Percentiles rank a stretch among this genome's conserved stretches.
These are phyloP conservation scores for Chrysoporthe austroafricana DNA, from an alignment of 2,329 filamentous ascomycete genomes.

Conservation along the genomic window DNA sequence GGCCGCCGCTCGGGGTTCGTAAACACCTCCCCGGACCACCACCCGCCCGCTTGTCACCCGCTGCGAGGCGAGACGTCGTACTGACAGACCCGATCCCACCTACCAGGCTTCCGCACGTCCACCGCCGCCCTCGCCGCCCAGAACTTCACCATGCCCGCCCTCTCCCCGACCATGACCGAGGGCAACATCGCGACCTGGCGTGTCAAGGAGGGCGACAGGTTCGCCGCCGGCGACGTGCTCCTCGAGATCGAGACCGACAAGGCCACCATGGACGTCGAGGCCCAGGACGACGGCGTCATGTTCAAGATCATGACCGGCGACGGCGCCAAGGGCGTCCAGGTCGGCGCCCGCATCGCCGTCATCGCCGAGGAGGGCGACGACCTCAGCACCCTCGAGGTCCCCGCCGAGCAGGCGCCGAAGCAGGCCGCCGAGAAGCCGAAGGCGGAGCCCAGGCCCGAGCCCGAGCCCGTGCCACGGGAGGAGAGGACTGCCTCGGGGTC, in stretches of 20 bases:
- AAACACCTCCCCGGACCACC: conserved; percentile 6
- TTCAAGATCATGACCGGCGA: conserved; percentile 79
- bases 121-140: conserved; percentile 71
- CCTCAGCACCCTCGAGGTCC: conserved; percentile 72
- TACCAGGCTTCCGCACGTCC: conserved; percentile 66
- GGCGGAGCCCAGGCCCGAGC: conserved; percentile 16
- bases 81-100: conserved; percentile 24
- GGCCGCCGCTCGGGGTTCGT: conserved; percentile 60
- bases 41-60: not conserved
- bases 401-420: conserved; percentile 63
- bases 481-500: conserved; percentile 27
- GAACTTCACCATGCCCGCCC: conserved; percentile 88
- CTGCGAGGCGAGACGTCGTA: not conserved
- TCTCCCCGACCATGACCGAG: conserved; percentile 93
- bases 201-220: conserved; percentile 84
- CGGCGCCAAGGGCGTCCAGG: conserved; percentile 75
- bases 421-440: conserved; percentile 39
- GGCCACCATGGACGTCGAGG: conserved; percentile 93
- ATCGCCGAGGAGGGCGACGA: conserved; percentile 83
- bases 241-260: conserved; percentile 95
- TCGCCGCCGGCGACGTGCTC: conserved; percentile 81
- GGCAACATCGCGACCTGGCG: conserved; percentile 86
- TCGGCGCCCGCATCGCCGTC: conserved; percentile 81
- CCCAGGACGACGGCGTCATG: conserved; percentile 84
- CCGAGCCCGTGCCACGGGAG: conserved; percentile 32